Conservation (phyloP, 2,329 filamentous ascomycete genomes). For the Pseudogymnoascus sp. region DNA sequence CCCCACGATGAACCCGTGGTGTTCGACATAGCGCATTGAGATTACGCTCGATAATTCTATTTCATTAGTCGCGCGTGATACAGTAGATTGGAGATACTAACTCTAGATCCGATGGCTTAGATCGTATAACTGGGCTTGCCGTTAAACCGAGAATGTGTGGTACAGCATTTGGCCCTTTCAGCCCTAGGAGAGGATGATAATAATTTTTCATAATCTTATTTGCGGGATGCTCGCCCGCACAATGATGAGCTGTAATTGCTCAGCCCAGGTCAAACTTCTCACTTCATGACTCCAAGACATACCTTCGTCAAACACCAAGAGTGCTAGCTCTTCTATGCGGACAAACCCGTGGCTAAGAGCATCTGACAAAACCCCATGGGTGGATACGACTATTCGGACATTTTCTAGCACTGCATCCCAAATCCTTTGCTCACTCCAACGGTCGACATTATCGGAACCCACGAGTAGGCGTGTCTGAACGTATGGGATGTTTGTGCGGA, state of each 20-base stretch:
- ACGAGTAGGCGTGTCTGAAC: conserved; percentile 44
- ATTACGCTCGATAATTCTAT: conserved; percentile 41
- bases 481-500: conserved; percentile 49
- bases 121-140: conserved; percentile 27
- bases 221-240: conserved; percentile 23
- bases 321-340: conserved; percentile 40
- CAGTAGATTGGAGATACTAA: background rate
- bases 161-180: conserved; percentile 12
- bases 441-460: conserved; percentile 50
- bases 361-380: conserved; percentile 50
- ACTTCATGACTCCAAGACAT: conserved; percentile 9
- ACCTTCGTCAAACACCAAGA: conserved; percentile 62
- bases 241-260: conserved; percentile 25
- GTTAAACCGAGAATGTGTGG: conserved; percentile 27
- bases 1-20: conserved; percentile 44
- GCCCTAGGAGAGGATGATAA: conserved; percentile 22
- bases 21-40: conserved; percentile 47
- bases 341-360: conserved; percentile 56
- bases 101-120: conserved; percentile 23
- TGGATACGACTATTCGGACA: conserved; percentile 51
- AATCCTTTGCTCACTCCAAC: conserved; percentile 49
- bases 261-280: background rate
- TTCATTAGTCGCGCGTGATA: background rate
- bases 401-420: conserved; percentile 52
- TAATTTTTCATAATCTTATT: conserved; percentile 25